phyloP scores from a whole-genome alignment of 495 filamentous ascomycete species.

The Elasticomyces elasticus region DNA sequence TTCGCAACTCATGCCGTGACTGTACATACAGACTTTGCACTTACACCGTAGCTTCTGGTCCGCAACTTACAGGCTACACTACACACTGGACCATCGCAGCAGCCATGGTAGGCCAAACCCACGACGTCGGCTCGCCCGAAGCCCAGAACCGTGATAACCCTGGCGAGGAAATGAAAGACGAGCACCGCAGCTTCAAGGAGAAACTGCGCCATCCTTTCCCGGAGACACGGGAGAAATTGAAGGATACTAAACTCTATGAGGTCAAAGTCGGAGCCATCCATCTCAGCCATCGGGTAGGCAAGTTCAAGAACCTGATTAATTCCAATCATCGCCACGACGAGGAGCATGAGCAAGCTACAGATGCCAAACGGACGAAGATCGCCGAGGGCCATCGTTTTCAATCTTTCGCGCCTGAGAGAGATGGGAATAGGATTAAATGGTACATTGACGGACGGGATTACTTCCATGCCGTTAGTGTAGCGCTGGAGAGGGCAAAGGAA shows the following conservation, averaged over 20 bases:
- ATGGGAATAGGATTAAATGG: conserved; percentile 88
- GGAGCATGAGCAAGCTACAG: conserved; percentile 73
- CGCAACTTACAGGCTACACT: too few species aligned
- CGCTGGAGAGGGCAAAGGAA: conserved; percentile 78
- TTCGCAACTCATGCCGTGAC: too few species aligned
- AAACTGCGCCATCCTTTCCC: conserved; percentile 11
- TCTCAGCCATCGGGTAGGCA: conserved; percentile 60
- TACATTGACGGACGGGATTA: conserved; percentile 93
- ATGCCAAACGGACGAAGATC: conserved; percentile 65
- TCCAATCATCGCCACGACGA: conserved; percentile 92
- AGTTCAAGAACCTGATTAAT: conserved; percentile 68
- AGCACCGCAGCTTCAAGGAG: conserved; percentile 1
- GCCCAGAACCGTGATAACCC: neutral
- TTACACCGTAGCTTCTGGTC: too few species aligned
- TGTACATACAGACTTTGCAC: too few species aligned
- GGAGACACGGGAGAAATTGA: conserved; percentile 31
- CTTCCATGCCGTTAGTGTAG: conserved; percentile 82
- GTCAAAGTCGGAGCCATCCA: conserved; percentile 75
- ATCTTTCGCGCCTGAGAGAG: conserved; percentile 74
- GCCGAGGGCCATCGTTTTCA: conserved; percentile 69
- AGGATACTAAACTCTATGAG: conserved; percentile 74
- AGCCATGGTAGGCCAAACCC: conserved; percentile 5
- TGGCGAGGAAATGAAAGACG: neutral
- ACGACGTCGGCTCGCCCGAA: neutral
- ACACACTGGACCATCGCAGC: neutral